Evolutionary conservation across 768 basidiomycete genomes (phyloP).

Genomic region (Mycena polygramma): DNA sequence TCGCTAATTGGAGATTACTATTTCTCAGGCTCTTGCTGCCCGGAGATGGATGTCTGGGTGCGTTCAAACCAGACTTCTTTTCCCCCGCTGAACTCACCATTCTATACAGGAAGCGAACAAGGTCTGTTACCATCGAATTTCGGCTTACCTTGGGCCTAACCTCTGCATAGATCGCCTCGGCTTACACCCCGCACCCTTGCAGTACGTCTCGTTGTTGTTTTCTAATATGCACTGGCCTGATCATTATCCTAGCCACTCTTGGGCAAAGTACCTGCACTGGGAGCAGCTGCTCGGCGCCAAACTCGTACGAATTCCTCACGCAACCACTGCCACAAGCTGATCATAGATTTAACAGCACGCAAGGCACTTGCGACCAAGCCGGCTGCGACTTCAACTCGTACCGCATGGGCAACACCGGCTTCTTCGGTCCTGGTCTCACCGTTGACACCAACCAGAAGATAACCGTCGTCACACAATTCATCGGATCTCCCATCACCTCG

Average conservation of each 20-base stretch:
- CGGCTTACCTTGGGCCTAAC: neutral
- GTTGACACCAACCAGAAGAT: conserved; percentile 56
- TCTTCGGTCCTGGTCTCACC: conserved; percentile 55
- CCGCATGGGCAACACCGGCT: conserved; percentile 56
- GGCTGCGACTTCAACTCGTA: conserved; percentile 65
- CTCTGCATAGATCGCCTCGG: conserved; percentile 42
- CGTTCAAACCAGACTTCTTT: neutral
- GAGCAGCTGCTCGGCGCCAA: conserved; percentile 44
- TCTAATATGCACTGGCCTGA: neutral
- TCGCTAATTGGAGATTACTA: neutral
- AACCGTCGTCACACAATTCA: conserved; percentile 55
- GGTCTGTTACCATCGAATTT: neutral
- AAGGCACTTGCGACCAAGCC: conserved; percentile 56
- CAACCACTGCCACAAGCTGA: neutral
- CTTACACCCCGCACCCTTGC: conserved; percentile 59
- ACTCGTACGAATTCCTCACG: conserved; percentile 11
- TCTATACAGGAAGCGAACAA: conserved; percentile 25
- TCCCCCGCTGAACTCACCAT: conserved; percentile 43
- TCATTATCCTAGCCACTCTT: neutral
- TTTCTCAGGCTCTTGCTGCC: conserved; percentile 22
- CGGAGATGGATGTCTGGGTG: conserved; percentile 35
- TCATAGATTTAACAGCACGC: conserved; percentile 38
- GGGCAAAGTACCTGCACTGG: conserved; percentile 51
- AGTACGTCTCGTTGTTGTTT: conserved; percentile 23
- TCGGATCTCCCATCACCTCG: conserved; percentile 53